Evolutionary conservation across 1,284 basidiomycete genomes (phyloP).

Genomic region (Cryptococcus sp.): DNA sequence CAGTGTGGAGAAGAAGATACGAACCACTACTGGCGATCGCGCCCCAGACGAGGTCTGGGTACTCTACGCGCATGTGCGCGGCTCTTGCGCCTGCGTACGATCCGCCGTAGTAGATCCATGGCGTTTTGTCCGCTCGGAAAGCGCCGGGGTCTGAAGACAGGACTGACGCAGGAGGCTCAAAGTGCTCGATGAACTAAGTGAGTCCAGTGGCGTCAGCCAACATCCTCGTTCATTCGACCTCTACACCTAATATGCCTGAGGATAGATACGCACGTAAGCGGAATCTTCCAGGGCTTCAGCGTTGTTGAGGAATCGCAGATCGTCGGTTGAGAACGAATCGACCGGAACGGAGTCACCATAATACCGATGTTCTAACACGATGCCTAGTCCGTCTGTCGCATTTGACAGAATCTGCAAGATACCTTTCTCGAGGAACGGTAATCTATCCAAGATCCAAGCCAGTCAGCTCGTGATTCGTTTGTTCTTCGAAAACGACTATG

Average conservation of each 20-base stretch:
- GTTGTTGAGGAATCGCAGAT: conserved; percentile 81
- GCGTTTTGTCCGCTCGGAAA: conserved; percentile 57
- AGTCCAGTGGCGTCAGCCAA: neutral
- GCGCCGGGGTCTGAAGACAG: conserved; percentile 66
- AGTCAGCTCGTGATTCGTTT: neutral
- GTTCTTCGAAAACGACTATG: neutral
- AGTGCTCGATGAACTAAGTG: conserved; percentile 74
- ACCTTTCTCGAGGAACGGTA: conserved; percentile 59
- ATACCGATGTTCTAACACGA: conserved; percentile 79
- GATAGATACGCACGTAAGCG: conserved; percentile 55
- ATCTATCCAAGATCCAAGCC: conserved; percentile 17
- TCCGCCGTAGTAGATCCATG: conserved; percentile 93
- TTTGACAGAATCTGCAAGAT: conserved; percentile 81
- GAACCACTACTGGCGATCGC: conserved; percentile 83
- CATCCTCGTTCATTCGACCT: no score
- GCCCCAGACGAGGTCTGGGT: conserved; percentile 82
- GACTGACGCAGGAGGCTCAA: conserved; percentile 64
- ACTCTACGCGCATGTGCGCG: conserved; percentile 78
- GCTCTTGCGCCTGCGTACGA: conserved; percentile 84
- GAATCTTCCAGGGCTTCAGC: conserved; percentile 89
- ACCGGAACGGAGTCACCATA: conserved; percentile 74
- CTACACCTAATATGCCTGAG: neutral
- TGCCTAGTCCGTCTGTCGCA: conserved; percentile 76
- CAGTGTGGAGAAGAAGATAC: conserved; percentile 6
- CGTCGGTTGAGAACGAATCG: conserved; percentile 68